phyloP scores from a whole-genome alignment of 2,329 filamentous ascomycete genomes.

The Orbilia blumenaviensis region DNA sequence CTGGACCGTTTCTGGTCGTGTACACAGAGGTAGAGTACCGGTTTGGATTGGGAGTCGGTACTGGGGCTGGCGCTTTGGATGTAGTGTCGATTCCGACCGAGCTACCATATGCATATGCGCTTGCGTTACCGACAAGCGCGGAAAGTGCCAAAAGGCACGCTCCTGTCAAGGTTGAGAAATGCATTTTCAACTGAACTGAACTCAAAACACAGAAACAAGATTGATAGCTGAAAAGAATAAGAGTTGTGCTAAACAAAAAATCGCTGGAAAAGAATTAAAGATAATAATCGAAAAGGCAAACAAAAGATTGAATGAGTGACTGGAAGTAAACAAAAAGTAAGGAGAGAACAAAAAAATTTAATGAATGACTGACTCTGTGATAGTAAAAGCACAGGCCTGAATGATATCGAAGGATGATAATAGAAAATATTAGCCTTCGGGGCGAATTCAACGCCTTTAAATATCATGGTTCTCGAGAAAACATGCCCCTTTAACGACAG shows the following conservation, averaged over 20 bases:
- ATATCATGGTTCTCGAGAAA: not conserved
- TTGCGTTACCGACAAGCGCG: slow-evolving; percentile 11
- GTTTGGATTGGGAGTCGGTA: not conserved
- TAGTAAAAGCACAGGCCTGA: slow-evolving; percentile 29
- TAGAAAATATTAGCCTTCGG: not conserved
- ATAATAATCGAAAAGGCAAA: slow-evolving; percentile 2
- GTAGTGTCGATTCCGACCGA: not conserved
- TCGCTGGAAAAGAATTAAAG: not conserved
- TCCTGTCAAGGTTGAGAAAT: slow-evolving; percentile 26
- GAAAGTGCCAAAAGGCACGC: slow-evolving; percentile 18
- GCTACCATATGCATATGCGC: not conserved
- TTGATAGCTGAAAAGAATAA: not conserved
- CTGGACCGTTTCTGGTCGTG: not conserved
- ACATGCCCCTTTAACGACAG: not conserved
- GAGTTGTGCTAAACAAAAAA: not conserved
- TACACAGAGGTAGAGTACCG: slow-evolving; percentile 25
- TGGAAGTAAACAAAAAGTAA: slow-evolving; percentile 10
- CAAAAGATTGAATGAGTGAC: slow-evolving; percentile 12
- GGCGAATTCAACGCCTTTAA: slow-evolving; percentile 13
- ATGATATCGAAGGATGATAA: not conserved
- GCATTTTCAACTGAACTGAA: slow-evolving; percentile 10
- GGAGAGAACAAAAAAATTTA: slow-evolving; percentile 20
- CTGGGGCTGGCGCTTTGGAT: not conserved
- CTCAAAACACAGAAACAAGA: not conserved
- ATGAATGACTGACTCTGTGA: slow-evolving; percentile 41